A percentile compares a stretch with the other conserved stretches of the same genome.
These are phyloP conservation scores for Ogataea pignaliae DNA, from an alignment of 805 yeast species.

Conservation along the genomic window DNA sequence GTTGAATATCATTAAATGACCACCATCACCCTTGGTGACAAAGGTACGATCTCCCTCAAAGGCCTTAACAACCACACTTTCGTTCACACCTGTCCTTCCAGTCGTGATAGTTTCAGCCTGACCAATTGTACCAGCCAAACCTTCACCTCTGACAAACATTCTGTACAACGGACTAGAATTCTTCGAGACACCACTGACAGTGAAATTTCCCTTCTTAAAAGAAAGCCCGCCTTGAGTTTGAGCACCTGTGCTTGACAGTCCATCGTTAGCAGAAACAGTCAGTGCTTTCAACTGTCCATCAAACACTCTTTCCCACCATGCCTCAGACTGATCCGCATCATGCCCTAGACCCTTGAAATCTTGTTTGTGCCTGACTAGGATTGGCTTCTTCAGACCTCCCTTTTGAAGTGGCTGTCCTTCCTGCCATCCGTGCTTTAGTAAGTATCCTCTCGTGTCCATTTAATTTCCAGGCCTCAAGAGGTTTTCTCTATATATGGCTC, in stretches of 20 bases:
- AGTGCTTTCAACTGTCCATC: slow-evolving; percentile 86
- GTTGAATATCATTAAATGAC: slow-evolving; percentile 21
- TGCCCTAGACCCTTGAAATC: slow-evolving; percentile 91
- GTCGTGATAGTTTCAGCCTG: slow-evolving; percentile 11
- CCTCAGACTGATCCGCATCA: slow-evolving; percentile 67
- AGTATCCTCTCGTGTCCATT: slow-evolving; percentile 75
- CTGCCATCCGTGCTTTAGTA: slow-evolving; percentile 82
- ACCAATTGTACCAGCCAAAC: slow-evolving; percentile 72
- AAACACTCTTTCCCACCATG: slow-evolving; percentile 97
- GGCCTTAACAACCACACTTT: slow-evolving; percentile 5
- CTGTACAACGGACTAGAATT: slow-evolving; percentile 69
- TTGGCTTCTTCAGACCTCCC: slow-evolving; percentile 82
- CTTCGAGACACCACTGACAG: slow-evolving; percentile 43
- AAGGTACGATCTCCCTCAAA: slow-evolving; percentile 8
- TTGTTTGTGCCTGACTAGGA: slow-evolving; percentile 83
- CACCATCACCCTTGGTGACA: slow-evolving; percentile 8
- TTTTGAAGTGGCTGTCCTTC: slow-evolving; percentile 80
- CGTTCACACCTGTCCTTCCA: slow-evolving; percentile 8
- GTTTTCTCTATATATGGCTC: background rate
- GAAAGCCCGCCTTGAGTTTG: slow-evolving; percentile 8
- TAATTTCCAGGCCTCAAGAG: background rate
- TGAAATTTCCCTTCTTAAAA: slow-evolving; percentile 40
- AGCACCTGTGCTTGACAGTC: slow-evolving; percentile 1
- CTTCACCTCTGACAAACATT: slow-evolving; percentile 86
- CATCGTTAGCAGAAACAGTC: slow-evolving; percentile 32